Evolutionary conservation across 805 yeast species (phyloP).

Genomic region (Kuraishia ogatae): DNA sequence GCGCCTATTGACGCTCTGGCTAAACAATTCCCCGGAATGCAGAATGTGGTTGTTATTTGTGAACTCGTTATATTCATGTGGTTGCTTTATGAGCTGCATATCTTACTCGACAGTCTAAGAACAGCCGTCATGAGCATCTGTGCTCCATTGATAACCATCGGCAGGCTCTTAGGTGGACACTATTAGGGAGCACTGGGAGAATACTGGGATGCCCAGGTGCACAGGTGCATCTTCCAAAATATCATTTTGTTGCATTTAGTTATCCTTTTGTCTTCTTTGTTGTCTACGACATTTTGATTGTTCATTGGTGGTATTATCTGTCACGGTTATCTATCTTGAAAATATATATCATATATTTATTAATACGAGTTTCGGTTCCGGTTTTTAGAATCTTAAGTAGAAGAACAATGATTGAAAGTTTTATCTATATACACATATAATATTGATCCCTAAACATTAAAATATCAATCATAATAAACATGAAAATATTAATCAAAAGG

Average conservation of each 20-base stretch:
- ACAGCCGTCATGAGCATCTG: slow-evolving; percentile 2
- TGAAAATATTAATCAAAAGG: no score
- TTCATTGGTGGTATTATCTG: no score
- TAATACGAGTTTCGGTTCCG: neutral
- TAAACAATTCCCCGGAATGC: slow-evolving; percentile 1
- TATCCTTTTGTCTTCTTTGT: neutral
- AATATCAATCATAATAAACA: no score
- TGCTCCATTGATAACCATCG: slow-evolving; percentile 3
- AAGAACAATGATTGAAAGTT: no score
- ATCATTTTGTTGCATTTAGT: neutral
- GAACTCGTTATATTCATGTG: slow-evolving; percentile 3
- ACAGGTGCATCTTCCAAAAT: no score
- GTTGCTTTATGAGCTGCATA: slow-evolving; percentile 4
- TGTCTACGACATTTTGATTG: no score
- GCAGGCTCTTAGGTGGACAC: neutral
- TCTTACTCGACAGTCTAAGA: slow-evolving; percentile 2
- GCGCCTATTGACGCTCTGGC: slow-evolving; percentile 1
- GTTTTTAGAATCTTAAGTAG: neutral
- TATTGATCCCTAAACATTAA: no score
- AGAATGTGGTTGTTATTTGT: neutral
- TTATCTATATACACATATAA: no score
- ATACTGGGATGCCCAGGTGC: no score
- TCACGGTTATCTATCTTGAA: no score
- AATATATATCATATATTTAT: neutral
- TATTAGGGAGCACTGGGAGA: neutral